Percentiles rank a stretch among this genome's conserved stretches.
These are phyloP conservation scores for Agmasoma carcini DNA, from an alignment of 371 early-diverging fungal species.

Conservation along the genomic window DNA sequence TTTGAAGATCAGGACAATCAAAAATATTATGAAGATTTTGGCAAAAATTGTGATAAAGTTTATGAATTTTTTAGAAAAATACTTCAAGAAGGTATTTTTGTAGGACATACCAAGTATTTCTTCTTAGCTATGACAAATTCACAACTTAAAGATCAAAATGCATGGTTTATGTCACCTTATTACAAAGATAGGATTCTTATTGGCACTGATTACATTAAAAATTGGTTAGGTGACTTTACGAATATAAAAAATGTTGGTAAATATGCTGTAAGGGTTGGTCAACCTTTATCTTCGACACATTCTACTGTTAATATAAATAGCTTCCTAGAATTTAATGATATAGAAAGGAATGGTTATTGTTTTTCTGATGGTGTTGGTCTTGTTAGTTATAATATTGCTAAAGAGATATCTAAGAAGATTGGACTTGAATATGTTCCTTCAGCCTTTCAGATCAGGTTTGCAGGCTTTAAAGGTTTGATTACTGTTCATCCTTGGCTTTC, in stretches of 20 bases:
- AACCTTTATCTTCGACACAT: constrained; percentile 25
- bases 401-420: constrained; percentile 54
- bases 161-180: constrained; percentile 59
- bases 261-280: constrained; percentile 45
- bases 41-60: neutral
- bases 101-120: constrained; percentile 57
- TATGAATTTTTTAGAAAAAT: constrained; percentile 53
- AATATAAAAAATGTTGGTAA: constrained; percentile 60
- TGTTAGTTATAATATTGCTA: constrained; percentile 56
- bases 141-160: constrained; percentile 59
- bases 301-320: constrained; percentile 60
- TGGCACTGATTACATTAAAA: constrained; percentile 56
- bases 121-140: constrained; percentile 59
- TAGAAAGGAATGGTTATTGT: constrained; percentile 44
- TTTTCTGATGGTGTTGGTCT: constrained; percentile 72
- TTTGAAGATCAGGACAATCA: constrained; percentile 57
- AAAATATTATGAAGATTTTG: neutral
- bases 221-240: constrained; percentile 62
- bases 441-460: constrained; percentile 65
- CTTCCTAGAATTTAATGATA: constrained; percentile 37
- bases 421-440: constrained; percentile 56
- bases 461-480: constrained; percentile 65
- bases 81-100: constrained; percentile 56
- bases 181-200: constrained; percentile 10
- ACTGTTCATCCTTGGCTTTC: constrained; percentile 32